Conservation (phyloP, 2,329 filamentous ascomycete genomes). For the Lecanicillium sp. region DNA sequence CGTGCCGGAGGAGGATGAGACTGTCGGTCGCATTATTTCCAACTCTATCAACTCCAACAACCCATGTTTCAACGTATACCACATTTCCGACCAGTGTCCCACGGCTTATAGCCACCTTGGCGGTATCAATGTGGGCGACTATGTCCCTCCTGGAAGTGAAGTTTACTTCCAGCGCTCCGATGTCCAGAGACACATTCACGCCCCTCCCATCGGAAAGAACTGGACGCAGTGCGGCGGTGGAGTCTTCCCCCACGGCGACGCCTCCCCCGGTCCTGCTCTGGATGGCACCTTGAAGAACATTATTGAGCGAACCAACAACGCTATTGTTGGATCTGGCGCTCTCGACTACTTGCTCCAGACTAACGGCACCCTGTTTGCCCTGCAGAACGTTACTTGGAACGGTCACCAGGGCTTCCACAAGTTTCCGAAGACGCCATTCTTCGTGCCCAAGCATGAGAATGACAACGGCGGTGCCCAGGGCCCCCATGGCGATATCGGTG, state of each 20-base stretch:
- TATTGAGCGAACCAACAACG: conserved; percentile 18
- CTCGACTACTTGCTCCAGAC: conserved; percentile 51
- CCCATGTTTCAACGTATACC: conserved; percentile 75
- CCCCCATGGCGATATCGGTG: conserved; percentile 14
- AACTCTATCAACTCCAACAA: conserved; percentile 51
- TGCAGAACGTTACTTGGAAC: conserved; percentile 69
- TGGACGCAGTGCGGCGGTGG: conserved; percentile 28
- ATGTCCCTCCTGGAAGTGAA: conserved; percentile 49
- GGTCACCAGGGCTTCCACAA: conserved; percentile 57
- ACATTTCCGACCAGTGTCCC: conserved; percentile 67
- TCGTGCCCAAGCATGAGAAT: conserved; percentile 20
- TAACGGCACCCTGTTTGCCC: conserved; percentile 57
- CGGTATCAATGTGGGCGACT: conserved; percentile 1
- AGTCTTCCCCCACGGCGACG: conserved; percentile 16
- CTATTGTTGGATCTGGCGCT: conserved; percentile 16
- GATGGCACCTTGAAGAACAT: conserved; percentile 15
- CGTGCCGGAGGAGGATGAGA: conserved; percentile 46
- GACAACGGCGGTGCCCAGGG: conserved; percentile 22
- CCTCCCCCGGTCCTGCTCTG: conserved; percentile 11
- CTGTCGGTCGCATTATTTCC: conserved; percentile 50
- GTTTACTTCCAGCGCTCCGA: conserved; percentile 67
- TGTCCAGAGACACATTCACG: conserved; percentile 63
- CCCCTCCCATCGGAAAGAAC: conserved; percentile 44
- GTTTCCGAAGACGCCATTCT: conserved; percentile 29
- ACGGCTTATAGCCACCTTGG: conserved; percentile 61